Base-by-base conservation (phyloP, 495 filamentous ascomycete genomes). In the Talaromyces borbonicus region DNA sequence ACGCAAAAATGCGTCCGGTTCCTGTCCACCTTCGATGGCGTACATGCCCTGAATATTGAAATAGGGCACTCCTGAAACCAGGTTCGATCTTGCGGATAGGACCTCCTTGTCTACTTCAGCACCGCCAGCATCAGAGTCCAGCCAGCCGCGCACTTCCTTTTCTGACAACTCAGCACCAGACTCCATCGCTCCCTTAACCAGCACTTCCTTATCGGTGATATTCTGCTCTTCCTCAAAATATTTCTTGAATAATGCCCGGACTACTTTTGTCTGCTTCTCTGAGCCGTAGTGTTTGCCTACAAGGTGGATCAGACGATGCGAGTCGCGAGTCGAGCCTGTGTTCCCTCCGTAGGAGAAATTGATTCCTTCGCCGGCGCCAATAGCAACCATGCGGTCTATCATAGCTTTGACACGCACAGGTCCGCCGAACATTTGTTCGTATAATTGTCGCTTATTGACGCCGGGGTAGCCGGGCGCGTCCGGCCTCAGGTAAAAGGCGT, bases 201-300 rank as follows among this genome's bases (percentile, higher is more conserved):
- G 60, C 12, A 80, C 70, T 4, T 67, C 73, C 24, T 66, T 65
- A 47, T 74, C 75, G 0, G 84, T 90, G 48, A 92, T 84, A 52
- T 93, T 87, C 54, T 76, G 71, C 54, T 83, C 81, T 11, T 83
- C 73, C 60, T 93, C 84, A 45, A 90, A 88, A 52, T 90, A 87
- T 5, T 73, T 70, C 16, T 63, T 67, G 62, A 93, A 89, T 5
- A 94, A 58, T 43, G 79, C 69, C 52, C 81, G 75, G 1, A 86
- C 74, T 18, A 88, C 73, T 15, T 70, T 67, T 5, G 75, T 81
- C 59, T 88, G 79, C 15, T 77, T 39, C 4, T 65, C 66, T 29
- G 63, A 55, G 9, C 68, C 67, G 37, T 66, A 60, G 50, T 79
- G 78, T 24, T 72, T 66, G 46, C 78, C 81, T 14, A 74, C 85